Base-by-base conservation (phyloP, 2,329 filamentous ascomycete species). In the Waltergamsia citrina region DNA sequence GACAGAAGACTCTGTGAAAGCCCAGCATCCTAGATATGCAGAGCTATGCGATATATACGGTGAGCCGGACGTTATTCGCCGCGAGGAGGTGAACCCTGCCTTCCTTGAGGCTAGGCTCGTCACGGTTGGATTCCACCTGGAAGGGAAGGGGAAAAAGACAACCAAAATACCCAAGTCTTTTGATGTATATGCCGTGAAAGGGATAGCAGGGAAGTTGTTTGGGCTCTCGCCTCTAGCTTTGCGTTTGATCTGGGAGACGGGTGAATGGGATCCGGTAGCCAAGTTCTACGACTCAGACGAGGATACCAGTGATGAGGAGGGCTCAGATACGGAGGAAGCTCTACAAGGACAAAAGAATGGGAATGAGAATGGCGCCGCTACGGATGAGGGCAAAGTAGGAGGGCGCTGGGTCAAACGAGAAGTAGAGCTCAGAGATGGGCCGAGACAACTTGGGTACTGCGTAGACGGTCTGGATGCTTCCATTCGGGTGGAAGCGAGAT, bases 231-330 rank as follows among this genome's bases (percentile, higher is more conserved):
- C 86, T 0, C 64, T 85, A 41, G 59, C 60, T 27, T 60, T 90
- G 39, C 69, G 67, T 26, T 55, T 96, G 32, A 62, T 92, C 1
- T 94, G 85, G 82, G 86, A 94, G 60, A 94, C 87, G 7, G 85
- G 85, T 15, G 88, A 95, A 55, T 85, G 82, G 76, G 86, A 94
- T 54, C 85, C 85, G 0, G 78, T 86, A 1, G 71, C 71, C 7
- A 69, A 72, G 40, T 73, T 76, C 44, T 69, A 77, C 41, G 68
- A 74, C 5, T 68, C 70, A 20, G 74, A 74, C 28, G 69, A 61
- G 35, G 66, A 64, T 29, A 67, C 63, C 43, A 70, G 67, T 29
- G 70, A 71, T 20, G 69, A 71, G 6, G 66, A 71, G 20, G 64
- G 67, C 6, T 61, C 34, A 21, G 44, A 45, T 19, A 36, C 37